A percentile compares a stretch with the other conserved stretches of the same genome.
Conservation (phyloP, 202 grass and related monocot genomes). For the Saccharum hybrid region DNA sequence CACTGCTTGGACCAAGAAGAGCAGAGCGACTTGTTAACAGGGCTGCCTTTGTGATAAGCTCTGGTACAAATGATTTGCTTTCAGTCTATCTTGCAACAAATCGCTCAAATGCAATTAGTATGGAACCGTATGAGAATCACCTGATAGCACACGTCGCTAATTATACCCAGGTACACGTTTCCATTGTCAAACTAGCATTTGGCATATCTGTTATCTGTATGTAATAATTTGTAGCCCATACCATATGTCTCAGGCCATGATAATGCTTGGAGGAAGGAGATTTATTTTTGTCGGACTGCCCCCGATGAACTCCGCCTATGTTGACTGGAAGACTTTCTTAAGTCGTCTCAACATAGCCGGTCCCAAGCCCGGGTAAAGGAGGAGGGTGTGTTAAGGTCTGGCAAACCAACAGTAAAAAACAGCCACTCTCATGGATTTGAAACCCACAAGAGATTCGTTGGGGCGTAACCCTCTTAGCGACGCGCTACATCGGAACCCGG, state of each 20-base stretch:
- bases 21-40: constrained; percentile 60
- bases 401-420: too few relatives aligned
- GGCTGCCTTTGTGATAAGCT: constrained; percentile 62
- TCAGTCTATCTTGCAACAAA: constrained; percentile 45
- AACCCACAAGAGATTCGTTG: too few relatives aligned
- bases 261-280: constrained; percentile 60
- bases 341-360: too few relatives aligned
- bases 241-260: constrained; percentile 52
- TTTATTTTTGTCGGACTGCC: constrained; percentile 65
- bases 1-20: constrained; percentile 47
- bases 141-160: constrained; percentile 54
- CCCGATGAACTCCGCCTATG: too few relatives aligned
- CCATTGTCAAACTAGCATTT: background rate
- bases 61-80: constrained; percentile 66
- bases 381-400: too few relatives aligned
- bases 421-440: too few relatives aligned
- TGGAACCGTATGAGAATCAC: constrained; percentile 53
- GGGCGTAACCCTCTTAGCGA: too few relatives aligned
- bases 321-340: too few relatives aligned
- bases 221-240: background rate
- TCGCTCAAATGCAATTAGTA: constrained; percentile 26
- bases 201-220: background rate
- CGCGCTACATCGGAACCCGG: too few relatives aligned
- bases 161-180: constrained; percentile 57
- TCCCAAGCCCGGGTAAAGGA: too few relatives aligned